Conservation (phyloP, 495 filamentous ascomycete species). For the Podospora pseudopauciseta region DNA sequence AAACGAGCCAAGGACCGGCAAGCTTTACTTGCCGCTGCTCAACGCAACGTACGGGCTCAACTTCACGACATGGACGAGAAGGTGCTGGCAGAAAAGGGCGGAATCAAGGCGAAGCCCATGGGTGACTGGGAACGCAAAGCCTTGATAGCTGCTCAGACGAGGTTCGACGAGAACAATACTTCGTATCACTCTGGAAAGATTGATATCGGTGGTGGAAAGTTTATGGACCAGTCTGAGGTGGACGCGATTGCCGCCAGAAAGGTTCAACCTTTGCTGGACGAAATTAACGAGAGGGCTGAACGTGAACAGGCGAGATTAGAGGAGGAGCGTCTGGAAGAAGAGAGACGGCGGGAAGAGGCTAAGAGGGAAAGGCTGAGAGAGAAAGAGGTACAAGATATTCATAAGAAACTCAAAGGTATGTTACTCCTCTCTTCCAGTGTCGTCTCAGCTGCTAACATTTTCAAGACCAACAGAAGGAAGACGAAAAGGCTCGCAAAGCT, state of each 20-base stretch:
- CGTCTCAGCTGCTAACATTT: slow-evolving; percentile 17
- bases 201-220: slow-evolving; percentile 76
- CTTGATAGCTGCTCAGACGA: slow-evolving; percentile 59
- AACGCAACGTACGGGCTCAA: slow-evolving; percentile 74
- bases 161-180: slow-evolving; percentile 48
- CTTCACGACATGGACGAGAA: slow-evolving; percentile 77
- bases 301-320: slow-evolving; percentile 58
- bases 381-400: slow-evolving; percentile 44
- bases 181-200: slow-evolving; percentile 56
- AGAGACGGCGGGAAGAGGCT: slow-evolving; percentile 44
- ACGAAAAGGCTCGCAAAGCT: slow-evolving; percentile 43
- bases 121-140: slow-evolving; percentile 79
- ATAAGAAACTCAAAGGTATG: slow-evolving; percentile 44
- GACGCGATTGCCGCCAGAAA: slow-evolving; percentile 73
- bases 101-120: slow-evolving; percentile 62
- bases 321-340: slow-evolving; percentile 47
- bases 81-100: slow-evolving; percentile 72
- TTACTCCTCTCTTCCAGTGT: background rate
- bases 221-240: slow-evolving; percentile 73
- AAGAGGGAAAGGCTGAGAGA: slow-evolving; percentile 43
- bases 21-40: slow-evolving; percentile 70
- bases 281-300: slow-evolving; percentile 76
- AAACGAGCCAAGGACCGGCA: slow-evolving; percentile 72
- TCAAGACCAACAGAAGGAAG: slow-evolving; percentile 49
- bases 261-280: slow-evolving; percentile 87